Conservation (phyloP, 768 basidiomycete species). For the Harrya chromipes region DNA sequence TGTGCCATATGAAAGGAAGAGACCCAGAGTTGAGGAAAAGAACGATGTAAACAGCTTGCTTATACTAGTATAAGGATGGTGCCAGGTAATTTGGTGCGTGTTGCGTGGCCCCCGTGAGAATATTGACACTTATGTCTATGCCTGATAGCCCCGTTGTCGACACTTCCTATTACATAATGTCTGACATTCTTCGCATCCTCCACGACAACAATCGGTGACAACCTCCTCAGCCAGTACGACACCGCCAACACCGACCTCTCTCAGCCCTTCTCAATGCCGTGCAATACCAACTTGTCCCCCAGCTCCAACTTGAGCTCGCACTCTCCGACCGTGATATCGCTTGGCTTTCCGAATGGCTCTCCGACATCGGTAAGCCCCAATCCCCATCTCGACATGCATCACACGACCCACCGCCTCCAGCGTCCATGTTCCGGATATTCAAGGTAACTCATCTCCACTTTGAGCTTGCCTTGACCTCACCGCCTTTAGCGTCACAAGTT, state of each 20-base stretch:
- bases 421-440: constrained; percentile 56
- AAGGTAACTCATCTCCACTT: constrained; percentile 43
- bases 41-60: constrained; percentile 34
- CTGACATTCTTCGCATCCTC: constrained; percentile 31
- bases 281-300: constrained; percentile 56
- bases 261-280: constrained; percentile 50
- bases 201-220: constrained; percentile 45
- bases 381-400: not conserved
- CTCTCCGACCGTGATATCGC: constrained; percentile 44
- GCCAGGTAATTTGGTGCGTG: constrained; percentile 1
- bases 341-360: constrained; percentile 61
- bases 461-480: not conserved
- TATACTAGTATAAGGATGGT: constrained; percentile 21
- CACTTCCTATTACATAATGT: no score
- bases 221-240: constrained; percentile 48
- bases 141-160: no score
- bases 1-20: constrained; percentile 65
- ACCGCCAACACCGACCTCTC: constrained; percentile 45
- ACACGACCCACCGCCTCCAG: constrained; percentile 26
- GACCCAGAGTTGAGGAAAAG: constrained; percentile 60
- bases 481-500: constrained; percentile 60
- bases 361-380: constrained; percentile 55
- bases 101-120: constrained; percentile 1
- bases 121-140: no score
- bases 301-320: constrained; percentile 54